Base-by-base conservation (phyloP, 148 eudicot species). In the Cornus kousa region DNA sequence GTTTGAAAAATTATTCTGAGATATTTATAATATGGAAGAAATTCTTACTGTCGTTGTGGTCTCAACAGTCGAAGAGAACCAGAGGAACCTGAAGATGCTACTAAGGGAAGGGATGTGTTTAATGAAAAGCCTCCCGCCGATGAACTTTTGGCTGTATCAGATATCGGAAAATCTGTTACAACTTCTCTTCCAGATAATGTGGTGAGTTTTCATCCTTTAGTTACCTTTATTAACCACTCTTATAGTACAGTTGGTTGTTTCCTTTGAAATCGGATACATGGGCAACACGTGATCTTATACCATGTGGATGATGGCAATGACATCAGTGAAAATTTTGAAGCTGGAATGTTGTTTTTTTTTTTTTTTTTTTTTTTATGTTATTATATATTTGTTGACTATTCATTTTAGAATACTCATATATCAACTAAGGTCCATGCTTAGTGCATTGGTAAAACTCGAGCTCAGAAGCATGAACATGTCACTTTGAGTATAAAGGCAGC, bases 41-140 rank as follows among this genome's bases (percentile, higher is more conserved):
- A 50, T 75, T 39, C 81, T 71, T 16, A 70, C 65, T 67, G 3
- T 50, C 24, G 71, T 39, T 80, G 11, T 87, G 81, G 73, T 82
- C 22, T 81, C 77, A 82, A 79, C 82, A 96, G 99, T 84, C 99
- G 86, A 66, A 92, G 99, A 84, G 98, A 96, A 83, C 99, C 99
- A 64, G 99, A 96, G 87, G 99, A 96, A 79, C 92, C 99, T 62
- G 99, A 93, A 79, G 99, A 96, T 88, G 87, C 95, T 66, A 92
- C 92, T 28, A 96, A 93, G 87, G 99, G 99, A 62, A 83, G 99
- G 68, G 99, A 96, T 75, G 99, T 96, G 35, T 96, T 93, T 68
- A 96, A 96, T 86, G 99, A 96, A 82, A 96, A 96, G 82, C 98
- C 99, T 64, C 98, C 99, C 77, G 90, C 99, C 17, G 99, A 96